Base-by-base conservation (phyloP, 2,329 filamentous ascomycete species). In the Beauveria australis region DNA sequence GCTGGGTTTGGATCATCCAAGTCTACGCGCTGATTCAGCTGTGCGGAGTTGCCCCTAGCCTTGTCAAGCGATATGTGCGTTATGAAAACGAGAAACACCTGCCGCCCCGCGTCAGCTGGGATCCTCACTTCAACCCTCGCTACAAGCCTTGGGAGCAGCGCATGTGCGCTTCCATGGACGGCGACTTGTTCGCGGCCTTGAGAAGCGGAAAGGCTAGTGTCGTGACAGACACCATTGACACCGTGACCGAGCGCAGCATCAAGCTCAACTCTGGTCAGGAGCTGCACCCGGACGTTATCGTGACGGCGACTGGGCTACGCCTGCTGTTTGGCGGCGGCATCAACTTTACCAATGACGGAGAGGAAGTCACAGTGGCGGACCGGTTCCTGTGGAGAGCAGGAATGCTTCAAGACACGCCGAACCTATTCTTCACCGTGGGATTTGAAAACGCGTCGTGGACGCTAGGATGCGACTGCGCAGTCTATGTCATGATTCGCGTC, bases 141-240 rank as follows among this genome's bases (percentile, higher is more conserved):
- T 85, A 85, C 60, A 78, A 78, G 4, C 83, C 83, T 0, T 86
- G 86, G 84, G 80, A 89, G 57, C 88, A 91, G 66, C 81, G 88
- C 1, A 72, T 91, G 19, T 91, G 88, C 65, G 74, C 86, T 33
- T 81, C 67, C 2, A 69, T 73, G 18, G 72, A 79, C 28, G 76
- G 75, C 0, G 79, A 80, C 63, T 79, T 81, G 60, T 82, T 74
- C 63, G 57, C 67, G 7, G 72, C 74, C 0, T 66, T 81, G 16
- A 71, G 71, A 1, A 69, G 64, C 1, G 72, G 73, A 19, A 78
- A 71, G 44, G 74, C 67, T 18, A 67, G 71, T 9, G 68, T 83
- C 2, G 73, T 76, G 2, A 82, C 80, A 0, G 79, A 72, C 30
- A 64, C 63, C 10, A 81, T 86, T 63, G 71, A 75, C 40, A 74